Conservation (phyloP, 2,329 filamentous ascomycete genomes). For the Elsinoe ampelina region DNA sequence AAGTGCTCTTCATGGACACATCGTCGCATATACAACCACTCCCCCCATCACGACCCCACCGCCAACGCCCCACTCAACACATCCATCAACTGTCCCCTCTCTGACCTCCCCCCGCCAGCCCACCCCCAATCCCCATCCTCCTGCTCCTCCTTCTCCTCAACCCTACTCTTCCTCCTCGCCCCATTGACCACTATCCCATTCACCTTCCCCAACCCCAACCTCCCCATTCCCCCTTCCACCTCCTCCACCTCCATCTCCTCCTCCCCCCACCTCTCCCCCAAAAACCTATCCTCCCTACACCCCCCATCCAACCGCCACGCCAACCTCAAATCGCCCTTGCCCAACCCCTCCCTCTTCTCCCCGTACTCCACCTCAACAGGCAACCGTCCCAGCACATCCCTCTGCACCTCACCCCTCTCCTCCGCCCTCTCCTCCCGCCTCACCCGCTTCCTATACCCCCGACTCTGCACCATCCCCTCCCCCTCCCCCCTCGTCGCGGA, state of each 20-base stretch:
- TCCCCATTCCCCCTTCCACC: not conserved
- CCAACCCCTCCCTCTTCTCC: conserved; percentile 60
- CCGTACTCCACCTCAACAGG: conserved; percentile 73
- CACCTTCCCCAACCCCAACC: conserved; percentile 4
- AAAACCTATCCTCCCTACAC: conserved; percentile 66
- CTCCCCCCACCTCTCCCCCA: conserved; percentile 43
- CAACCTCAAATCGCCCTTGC: conserved; percentile 68
- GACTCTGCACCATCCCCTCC: conserved; percentile 57
- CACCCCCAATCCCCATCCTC: conserved; percentile 12
- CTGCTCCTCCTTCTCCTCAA: not conserved
- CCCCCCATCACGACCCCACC: not conserved
- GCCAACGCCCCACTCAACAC: conserved; percentile 11
- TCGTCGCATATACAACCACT: too few relatives aligned
- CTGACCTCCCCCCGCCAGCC: not conserved
- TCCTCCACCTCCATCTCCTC: conserved; percentile 18
- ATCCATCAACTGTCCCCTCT: conserved; percentile 8
- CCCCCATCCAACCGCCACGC: conserved; percentile 68
- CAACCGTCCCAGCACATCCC: conserved; percentile 67
- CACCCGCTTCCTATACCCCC: conserved; percentile 66
- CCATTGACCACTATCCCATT: conserved; percentile 1
- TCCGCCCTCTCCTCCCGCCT: conserved; percentile 65
- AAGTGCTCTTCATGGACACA: too few relatives aligned
- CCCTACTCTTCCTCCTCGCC: not conserved
- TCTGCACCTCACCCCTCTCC: conserved; percentile 61
- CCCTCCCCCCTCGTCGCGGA: conserved; percentile 48